These are phyloP conservation scores for Penicillium verhagenii DNA, from an alignment of 495 filamentous ascomycete genomes.

Conservation along the genomic window DNA sequence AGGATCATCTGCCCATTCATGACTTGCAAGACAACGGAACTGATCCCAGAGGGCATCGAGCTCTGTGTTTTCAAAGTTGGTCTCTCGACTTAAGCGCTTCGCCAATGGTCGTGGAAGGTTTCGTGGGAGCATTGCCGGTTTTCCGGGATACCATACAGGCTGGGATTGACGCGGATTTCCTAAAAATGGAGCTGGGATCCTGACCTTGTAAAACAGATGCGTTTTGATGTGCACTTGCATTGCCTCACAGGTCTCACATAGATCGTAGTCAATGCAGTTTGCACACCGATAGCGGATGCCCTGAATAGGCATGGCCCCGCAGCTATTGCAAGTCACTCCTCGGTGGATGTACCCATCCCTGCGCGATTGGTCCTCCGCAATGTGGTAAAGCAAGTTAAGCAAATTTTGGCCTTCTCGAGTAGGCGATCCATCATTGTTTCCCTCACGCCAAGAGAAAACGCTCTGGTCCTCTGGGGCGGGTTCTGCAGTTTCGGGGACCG, in stretches of 20 bases:
- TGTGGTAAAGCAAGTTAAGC: conserved; percentile 69
- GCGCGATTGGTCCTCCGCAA: conserved; percentile 78
- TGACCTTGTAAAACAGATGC: conserved; percentile 93
- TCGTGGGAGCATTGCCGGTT: conserved; percentile 65
- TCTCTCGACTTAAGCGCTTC: conserved; percentile 64
- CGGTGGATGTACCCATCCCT: conserved; percentile 90
- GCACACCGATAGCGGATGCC: conserved; percentile 89
- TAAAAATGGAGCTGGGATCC: conserved; percentile 68
- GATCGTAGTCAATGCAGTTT: conserved; percentile 90
- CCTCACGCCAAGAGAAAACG: conserved; percentile 57
- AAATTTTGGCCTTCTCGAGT: conserved; percentile 70
- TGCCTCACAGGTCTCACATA: conserved; percentile 86
- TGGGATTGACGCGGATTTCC: conserved; percentile 66
- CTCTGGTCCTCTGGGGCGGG: conserved; percentile 60
- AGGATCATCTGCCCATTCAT: conserved; percentile 81
- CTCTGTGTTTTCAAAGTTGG: conserved; percentile 76
- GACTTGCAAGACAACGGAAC: conserved; percentile 86
- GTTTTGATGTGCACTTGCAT: conserved; percentile 84
- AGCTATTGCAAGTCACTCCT: conserved; percentile 89
- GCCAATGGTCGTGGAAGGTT: conserved; percentile 62
- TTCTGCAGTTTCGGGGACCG: conserved; percentile 50
- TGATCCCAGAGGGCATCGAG: conserved; percentile 95
- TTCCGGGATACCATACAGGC: conserved; percentile 87
- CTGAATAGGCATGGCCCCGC: conserved; percentile 79
- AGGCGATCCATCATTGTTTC: conserved; percentile 50